Percentiles rank a stretch among this genome's conserved stretches.
Conservation (phyloP, 805 yeast genomes). For the Ogataea ramenticola region DNA sequence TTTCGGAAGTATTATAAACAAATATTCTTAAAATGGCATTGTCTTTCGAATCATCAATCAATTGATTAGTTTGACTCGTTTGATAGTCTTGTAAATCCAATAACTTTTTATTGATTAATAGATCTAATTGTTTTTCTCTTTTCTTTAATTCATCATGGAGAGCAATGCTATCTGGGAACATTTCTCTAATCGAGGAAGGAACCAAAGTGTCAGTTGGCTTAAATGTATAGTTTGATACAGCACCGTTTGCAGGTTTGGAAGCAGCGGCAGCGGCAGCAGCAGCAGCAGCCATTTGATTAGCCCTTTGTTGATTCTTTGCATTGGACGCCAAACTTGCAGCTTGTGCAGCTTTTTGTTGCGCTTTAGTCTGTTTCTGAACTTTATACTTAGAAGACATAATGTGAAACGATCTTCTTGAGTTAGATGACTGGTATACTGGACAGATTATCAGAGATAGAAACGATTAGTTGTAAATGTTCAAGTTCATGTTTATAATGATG, state of each 20-base stretch:
- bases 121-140: constrained; percentile 78
- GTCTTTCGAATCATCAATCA: constrained; percentile 32
- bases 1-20: constrained; percentile 72
- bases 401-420: too few relatives aligned
- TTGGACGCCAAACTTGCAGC: not conserved
- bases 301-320: constrained; percentile 1
- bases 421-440: too few relatives aligned
- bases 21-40: constrained; percentile 69
- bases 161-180: constrained; percentile 44
- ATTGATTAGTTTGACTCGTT: constrained; percentile 37
- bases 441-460: too few relatives aligned
- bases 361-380: not conserved
- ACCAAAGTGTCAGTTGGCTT: constrained; percentile 30
- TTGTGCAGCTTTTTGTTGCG: constrained; percentile 1
- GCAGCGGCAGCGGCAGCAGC: not conserved
- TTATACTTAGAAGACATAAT: constrained; percentile 3
- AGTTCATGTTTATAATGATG: too few relatives aligned
- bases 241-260: constrained; percentile 4
- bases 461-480: too few relatives aligned
- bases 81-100: constrained; percentile 73
- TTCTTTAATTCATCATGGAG: constrained; percentile 64
- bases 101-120: constrained; percentile 74
- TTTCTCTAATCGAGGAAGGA: constrained; percentile 19
- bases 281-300: not conserved
- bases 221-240: constrained; percentile 13